Conservation (phyloP, 805 yeast species). For the Diddensiella transvaalensis region DNA sequence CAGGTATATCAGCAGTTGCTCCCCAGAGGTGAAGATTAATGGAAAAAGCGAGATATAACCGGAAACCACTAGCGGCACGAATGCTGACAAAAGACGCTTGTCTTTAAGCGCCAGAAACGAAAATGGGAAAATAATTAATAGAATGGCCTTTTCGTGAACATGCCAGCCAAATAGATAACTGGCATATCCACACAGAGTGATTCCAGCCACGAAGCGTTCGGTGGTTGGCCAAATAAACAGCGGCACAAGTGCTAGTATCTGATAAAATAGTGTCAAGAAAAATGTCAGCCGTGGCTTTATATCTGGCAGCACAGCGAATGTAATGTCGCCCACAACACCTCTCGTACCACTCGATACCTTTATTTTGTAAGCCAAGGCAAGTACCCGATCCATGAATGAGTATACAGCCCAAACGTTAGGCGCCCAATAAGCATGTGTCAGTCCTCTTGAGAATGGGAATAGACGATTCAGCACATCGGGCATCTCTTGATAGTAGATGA, state of each 20-base stretch:
- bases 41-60: conserved; percentile 91
- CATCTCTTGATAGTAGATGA: conserved; percentile 55
- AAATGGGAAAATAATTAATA: conserved; percentile 83
- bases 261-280: conserved; percentile 77
- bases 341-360: conserved; percentile 54
- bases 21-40: conserved; percentile 71
- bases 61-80: conserved; percentile 65
- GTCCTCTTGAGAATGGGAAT: conserved; percentile 91
- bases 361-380: conserved; percentile 35
- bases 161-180: conserved; percentile 98
- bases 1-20: conserved; percentile 68
- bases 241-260: conserved; percentile 71
- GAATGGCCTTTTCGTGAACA: conserved; percentile 96
- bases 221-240: conserved; percentile 58
- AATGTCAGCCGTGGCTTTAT: conserved; percentile 77
- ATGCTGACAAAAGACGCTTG: conserved; percentile 66
- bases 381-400: conserved; percentile 71
- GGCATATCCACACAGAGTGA: conserved; percentile 86
- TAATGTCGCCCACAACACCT: conserved; percentile 90
- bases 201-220: conserved; percentile 74
- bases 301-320: conserved; percentile 74
- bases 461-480: conserved; percentile 65
- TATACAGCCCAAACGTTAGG: conserved; percentile 97
- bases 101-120: conserved; percentile 71
- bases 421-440: conserved; percentile 99